phyloP scores from a whole-genome alignment of 2,329 filamentous ascomycete genomes.

The Scolecobasidium constrictum region DNA sequence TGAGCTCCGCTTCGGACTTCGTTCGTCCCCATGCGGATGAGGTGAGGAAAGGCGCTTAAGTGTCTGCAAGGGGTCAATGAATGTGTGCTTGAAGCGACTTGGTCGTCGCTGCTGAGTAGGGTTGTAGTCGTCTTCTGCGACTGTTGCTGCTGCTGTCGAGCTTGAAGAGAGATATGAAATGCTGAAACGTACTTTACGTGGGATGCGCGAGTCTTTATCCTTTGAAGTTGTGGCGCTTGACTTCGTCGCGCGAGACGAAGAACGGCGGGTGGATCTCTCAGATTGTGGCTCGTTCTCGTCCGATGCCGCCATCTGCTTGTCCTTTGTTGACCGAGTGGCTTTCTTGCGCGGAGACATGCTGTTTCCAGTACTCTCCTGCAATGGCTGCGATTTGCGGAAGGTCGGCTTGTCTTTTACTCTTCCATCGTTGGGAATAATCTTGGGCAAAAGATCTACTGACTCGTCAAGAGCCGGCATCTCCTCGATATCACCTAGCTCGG shows the following conservation, averaged over 20 bases:
- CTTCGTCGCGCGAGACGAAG: background rate
- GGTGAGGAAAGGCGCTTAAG: constrained; percentile 28
- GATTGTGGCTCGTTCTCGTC: background rate
- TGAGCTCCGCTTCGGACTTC: constrained; percentile 21
- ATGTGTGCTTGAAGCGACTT: constrained; percentile 3
- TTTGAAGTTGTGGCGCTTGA: constrained; percentile 2
- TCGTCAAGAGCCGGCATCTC: background rate
- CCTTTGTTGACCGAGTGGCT: constrained; percentile 19
- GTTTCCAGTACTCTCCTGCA: constrained; percentile 25
- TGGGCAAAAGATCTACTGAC: background rate
- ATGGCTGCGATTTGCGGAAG: constrained; percentile 14
- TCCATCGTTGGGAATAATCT: constrained; percentile 6
- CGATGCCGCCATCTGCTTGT: too few relatives aligned
- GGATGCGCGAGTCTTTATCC: constrained; percentile 19
- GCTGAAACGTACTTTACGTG: constrained; percentile 25
- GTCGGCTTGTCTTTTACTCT: constrained; percentile 1
- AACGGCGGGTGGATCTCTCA: background rate
- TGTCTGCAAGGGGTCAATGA: constrained; percentile 21
- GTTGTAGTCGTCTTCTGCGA: too few relatives aligned
- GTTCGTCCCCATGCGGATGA: constrained; percentile 25
- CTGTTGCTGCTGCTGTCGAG: background rate
- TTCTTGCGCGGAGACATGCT: constrained; percentile 25
- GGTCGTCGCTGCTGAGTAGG: background rate
- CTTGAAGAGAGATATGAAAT: background rate
- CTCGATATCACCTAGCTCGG: constrained; percentile 1